Percentiles rank a stretch among this genome's conserved stretches.
Evolutionary conservation across 345 rosid genomes (phyloP).

Genomic region (Eucalyptus microcorys): DNA sequence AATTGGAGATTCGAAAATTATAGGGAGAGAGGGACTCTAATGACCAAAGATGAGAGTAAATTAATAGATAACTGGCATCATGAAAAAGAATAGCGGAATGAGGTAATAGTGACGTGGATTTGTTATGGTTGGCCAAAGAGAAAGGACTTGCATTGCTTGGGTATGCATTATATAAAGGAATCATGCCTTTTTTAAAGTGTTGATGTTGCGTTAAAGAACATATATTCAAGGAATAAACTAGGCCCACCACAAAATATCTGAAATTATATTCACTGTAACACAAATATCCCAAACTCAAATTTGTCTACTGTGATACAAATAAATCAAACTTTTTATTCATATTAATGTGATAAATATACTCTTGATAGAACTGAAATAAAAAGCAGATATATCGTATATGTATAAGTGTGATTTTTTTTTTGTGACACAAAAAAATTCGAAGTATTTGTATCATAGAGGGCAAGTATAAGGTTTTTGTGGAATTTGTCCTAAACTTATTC

Average conservation of each 20-base stretch:
- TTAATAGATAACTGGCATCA: fast-evolving
- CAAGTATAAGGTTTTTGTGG: neutral
- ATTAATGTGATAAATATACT: too few species aligned
- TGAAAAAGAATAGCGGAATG: neutral
- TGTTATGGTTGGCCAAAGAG: neutral
- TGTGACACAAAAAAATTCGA: neutral
- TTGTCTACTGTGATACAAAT: fast-evolving
- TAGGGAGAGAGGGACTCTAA: neutral
- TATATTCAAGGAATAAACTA: neutral
- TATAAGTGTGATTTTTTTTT: neutral
- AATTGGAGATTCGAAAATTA: too few species aligned
- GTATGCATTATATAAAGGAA: neutral
- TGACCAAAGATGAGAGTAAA: neutral
- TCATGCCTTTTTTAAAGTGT: fast-evolving
- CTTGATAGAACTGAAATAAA: fast-evolving
- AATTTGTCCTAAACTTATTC: neutral
- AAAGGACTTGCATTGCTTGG: neutral
- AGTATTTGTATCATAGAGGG: fast-evolving
- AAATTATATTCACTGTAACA: too few species aligned
- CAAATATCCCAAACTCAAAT: too few species aligned
- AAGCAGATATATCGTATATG: too few species aligned
- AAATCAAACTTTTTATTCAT: fast-evolving
- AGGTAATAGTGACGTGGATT: neutral
- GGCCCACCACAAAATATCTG: neutral
- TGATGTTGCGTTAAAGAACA: neutral